Evolutionary conservation across 495 filamentous ascomycete species (phyloP).

Genomic region (Penicillium turbatum): DNA sequence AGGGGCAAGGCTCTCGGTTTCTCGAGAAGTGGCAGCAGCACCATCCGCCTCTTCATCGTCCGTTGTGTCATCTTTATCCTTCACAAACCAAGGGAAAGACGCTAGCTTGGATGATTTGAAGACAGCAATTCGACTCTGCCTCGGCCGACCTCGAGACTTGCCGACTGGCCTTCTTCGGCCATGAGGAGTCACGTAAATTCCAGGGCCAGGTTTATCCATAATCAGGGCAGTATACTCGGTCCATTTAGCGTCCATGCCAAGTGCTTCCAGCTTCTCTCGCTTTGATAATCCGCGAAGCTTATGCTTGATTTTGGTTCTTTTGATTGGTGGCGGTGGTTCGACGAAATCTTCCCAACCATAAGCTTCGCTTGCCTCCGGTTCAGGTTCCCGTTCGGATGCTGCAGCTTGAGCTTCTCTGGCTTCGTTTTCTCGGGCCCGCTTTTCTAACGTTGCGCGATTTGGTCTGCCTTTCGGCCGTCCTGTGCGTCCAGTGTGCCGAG

Average conservation of each 20-base stretch:
- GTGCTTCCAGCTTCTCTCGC: slow-evolving; percentile 37
- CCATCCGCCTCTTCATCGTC: slow-evolving; percentile 4
- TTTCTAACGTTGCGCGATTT: not conserved
- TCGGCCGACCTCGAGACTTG: slow-evolving; percentile 47
- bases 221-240: slow-evolving; percentile 42
- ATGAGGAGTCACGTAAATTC: slow-evolving; percentile 50
- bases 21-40: not conserved
- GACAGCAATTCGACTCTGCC: slow-evolving; percentile 45
- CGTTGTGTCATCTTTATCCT: not conserved
- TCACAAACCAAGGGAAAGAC: slow-evolving; percentile 37
- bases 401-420: not conserved
- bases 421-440: not conserved
- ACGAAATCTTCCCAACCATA: slow-evolving; percentile 1
- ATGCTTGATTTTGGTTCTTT: slow-evolving; percentile 11
- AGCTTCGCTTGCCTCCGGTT: not conserved
- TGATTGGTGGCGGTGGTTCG: not conserved
- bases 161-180: slow-evolving; percentile 42
- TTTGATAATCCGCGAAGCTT: slow-evolving; percentile 31
- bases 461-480: slow-evolving; percentile 2
- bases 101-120: slow-evolving; percentile 44
- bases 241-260: slow-evolving; percentile 43
- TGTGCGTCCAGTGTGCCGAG: not conserved
- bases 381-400: not conserved
- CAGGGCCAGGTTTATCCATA: slow-evolving; percentile 39
- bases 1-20: not conserved